phyloP scores from a whole-genome alignment of 139 green algal species.

The Spirogloea muscicola region DNA sequence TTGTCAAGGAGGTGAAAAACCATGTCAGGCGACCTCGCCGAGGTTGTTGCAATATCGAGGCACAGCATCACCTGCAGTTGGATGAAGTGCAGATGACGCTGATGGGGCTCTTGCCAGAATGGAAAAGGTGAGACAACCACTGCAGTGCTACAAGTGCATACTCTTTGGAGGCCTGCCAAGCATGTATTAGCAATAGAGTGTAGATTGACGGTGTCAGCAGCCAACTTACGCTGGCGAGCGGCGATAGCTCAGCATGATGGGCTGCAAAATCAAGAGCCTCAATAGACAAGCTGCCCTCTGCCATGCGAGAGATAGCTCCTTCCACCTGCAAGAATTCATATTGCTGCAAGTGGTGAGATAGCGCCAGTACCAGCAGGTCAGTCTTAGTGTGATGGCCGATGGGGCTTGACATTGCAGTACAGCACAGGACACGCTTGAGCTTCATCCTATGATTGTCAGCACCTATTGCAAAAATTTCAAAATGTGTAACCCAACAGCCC shows the following conservation, averaged over 20 bases:
- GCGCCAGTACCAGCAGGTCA: too few species aligned
- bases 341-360: too few species aligned
- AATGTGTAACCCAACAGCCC: too few species aligned
- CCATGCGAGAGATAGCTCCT: constrained; percentile 8
- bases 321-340: constrained; percentile 4
- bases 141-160: too few species aligned
- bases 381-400: too few species aligned
- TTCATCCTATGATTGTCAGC: not conserved
- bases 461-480: not conserved
- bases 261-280: constrained; percentile 21
- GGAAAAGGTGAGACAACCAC: not conserved
- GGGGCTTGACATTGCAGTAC: not conserved
- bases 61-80: constrained; percentile 15
- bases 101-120: not conserved
- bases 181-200: too few species aligned
- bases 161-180: too few species aligned
- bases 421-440: not conserved
- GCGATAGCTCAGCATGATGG: constrained; percentile 2
- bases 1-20: not conserved
- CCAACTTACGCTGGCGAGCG: constrained; percentile 3
- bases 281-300: not conserved
- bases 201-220: too few species aligned
- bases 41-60: constrained; percentile 12
- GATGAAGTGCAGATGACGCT: not conserved
- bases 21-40: not conserved